A percentile compares a stretch with the other conserved stretches of the same genome.
phyloP scores from a whole-genome alignment of 306 rosid genomes.

The Mimosa bimucronata region DNA sequence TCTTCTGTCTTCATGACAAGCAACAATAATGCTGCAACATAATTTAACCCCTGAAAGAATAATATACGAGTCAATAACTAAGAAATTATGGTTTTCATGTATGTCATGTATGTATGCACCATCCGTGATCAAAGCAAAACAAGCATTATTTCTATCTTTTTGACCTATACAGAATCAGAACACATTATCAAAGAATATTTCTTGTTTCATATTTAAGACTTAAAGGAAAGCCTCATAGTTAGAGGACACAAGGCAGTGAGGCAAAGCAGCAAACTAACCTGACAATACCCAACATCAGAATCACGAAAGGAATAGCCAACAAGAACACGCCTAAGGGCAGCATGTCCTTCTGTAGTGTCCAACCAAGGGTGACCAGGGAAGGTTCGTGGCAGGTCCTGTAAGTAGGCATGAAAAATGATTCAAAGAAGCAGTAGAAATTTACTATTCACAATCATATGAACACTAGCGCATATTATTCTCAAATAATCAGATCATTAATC shows the following conservation, averaged over 20 bases:
- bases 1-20: slow-evolving; percentile 99
- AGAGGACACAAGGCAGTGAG: slow-evolving; percentile 24
- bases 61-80: slow-evolving; percentile 30
- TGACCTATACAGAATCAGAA: background rate
- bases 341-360: slow-evolving; percentile 96
- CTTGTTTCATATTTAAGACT: background rate
- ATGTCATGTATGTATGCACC: slow-evolving; percentile 15
- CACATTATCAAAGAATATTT: background rate
- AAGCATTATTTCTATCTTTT: background rate
- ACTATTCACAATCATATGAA: background rate
- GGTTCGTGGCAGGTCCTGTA: slow-evolving; percentile 93
- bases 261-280: slow-evolving; percentile 54
- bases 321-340: slow-evolving; percentile 93
- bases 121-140: slow-evolving; percentile 14
- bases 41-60: slow-evolving; percentile 86
- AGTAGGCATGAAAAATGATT: background rate
- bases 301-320: slow-evolving; percentile 98
- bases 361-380: slow-evolving; percentile 98
- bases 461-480: slow-evolving; percentile 13
- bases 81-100: slow-evolving; percentile 30
- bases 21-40: slow-evolving; percentile 91
- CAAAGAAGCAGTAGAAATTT: slow-evolving; percentile 10
- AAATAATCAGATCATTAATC: slow-evolving; percentile 23
- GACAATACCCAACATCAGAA: slow-evolving; percentile 99
- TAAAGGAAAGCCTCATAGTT: background rate